phyloP scores from a whole-genome alignment of 257 asterid species.

The Parsonsia alboflavescens region DNA sequence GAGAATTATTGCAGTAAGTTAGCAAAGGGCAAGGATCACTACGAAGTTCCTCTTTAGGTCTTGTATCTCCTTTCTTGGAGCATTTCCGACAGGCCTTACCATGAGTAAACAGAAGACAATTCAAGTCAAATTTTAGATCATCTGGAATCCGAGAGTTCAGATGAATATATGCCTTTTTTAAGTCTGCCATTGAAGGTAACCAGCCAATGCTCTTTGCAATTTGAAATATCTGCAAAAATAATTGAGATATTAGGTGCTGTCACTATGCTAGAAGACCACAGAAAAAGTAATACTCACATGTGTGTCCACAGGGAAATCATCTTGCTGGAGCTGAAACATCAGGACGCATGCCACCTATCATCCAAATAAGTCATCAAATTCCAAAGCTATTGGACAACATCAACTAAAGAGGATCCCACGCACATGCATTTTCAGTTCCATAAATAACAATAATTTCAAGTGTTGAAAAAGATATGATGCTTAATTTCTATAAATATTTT shows the following conservation, averaged over 20 bases:
- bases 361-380: conserved; percentile 18
- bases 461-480: not conserved
- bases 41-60: conserved; percentile 27
- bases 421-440: no score
- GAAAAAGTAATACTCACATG: conserved; percentile 48
- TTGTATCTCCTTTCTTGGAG: conserved; percentile 40
- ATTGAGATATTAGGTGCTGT: conserved; percentile 7
- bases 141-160: conserved; percentile 68
- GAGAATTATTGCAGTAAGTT: conserved; percentile 24
- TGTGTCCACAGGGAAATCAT: conserved; percentile 85
- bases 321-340: conserved; percentile 81
- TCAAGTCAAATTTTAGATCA: conserved; percentile 73
- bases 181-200: conserved; percentile 56
- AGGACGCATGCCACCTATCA: conserved; percentile 81
- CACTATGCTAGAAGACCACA: not conserved
- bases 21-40: conserved; percentile 52
- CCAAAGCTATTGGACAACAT: conserved; percentile 5
- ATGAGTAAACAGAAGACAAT: conserved; percentile 79
- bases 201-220: conserved; percentile 74
- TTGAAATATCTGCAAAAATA: conserved; percentile 55
- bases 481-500: not conserved
- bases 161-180: conserved; percentile 61
- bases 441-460: not conserved
- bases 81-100: conserved; percentile 74
- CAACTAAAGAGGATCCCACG: no score